Evolutionary conservation across 1,284 basidiomycete species (phyloP), one percentile per base, ranked within the genome.

Genomic region (Ceratorhiza oryzae-sativae): DNA sequence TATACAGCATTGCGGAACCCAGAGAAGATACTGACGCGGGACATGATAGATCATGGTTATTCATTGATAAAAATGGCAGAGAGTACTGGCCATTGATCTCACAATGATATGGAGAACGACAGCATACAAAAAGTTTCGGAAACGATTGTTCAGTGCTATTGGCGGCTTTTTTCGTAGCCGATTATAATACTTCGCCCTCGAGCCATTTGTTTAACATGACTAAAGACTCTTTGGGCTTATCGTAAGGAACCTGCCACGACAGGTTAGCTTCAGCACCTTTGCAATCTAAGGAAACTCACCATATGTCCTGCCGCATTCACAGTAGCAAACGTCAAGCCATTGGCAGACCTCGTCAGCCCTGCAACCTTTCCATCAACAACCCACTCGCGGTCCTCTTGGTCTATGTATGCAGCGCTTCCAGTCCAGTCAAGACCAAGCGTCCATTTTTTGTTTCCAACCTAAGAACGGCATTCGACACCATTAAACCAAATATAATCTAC

Each of bases 241-340:
- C 82, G 71, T 80, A 80, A 0, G 81, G 81, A 2, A 82, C 82
- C 81, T 75, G 34, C 9, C 18, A 48, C 23, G 30, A 55, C 23
- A 49, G 18, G 18, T 42, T 25, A 42, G 9, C 36, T 39, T 48
- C 6, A 41, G 1, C 20, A 42, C 13, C 25, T 20, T 23, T 20
- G 49, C 23, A 39, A 39, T 13, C 3, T 3, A 13, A 20, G 15
- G 25, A 46, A 9, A 48, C 36, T 39, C 42, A 88, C 88, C 87
- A 90, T 86, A 79, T 90, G 88, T 23, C 89, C 89, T 42, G 88
- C 88, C 10, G 82, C 85, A 53, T 84, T 77, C 12, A 90, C 77
- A 1, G 86, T 88, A 58, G 85, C 86, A 77, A 87, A 92, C 12
- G 88, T 89, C 68, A 93, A 80, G 12, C 85, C 85, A 1, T 82